Evolutionary conservation across 164 flowering plant genomes (phyloP).

Genomic region (Vitis vinifera): ASM3070453v1 NC_081805.1:12539001-12539500

Average conservation of each 20-base stretch:
- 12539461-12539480: conserved; percentile 37
- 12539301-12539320: conserved; percentile 12
- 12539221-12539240: conserved; percentile 15
- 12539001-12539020: conserved; percentile 43
- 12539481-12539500: conserved; percentile 34
- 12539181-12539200: conserved; percentile 18
- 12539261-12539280: conserved; percentile 20
- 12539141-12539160: conserved; percentile 31
- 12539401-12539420: conserved; percentile 24
- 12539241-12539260: conserved; percentile 10
- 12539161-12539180: conserved; percentile 22
- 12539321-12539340: conserved; percentile 4
- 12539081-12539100: conserved; percentile 14
- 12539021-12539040: conserved; percentile 30
- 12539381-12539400: conserved; percentile 34
- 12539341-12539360: conserved; percentile 11
- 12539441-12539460: conserved; percentile 22
- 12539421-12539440: conserved; percentile 22
- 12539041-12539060: conserved; percentile 27
- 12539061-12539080: conserved; percentile 15
- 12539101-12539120: conserved; percentile 19
- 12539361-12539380: conserved; percentile 26
- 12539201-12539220: conserved; percentile 15
- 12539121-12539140: conserved; percentile 39
- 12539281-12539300: conserved; percentile 14